Evolutionary conservation across 257 asterid genomes (phyloP).

Genomic region (Fraxinus excelsior): DNA sequence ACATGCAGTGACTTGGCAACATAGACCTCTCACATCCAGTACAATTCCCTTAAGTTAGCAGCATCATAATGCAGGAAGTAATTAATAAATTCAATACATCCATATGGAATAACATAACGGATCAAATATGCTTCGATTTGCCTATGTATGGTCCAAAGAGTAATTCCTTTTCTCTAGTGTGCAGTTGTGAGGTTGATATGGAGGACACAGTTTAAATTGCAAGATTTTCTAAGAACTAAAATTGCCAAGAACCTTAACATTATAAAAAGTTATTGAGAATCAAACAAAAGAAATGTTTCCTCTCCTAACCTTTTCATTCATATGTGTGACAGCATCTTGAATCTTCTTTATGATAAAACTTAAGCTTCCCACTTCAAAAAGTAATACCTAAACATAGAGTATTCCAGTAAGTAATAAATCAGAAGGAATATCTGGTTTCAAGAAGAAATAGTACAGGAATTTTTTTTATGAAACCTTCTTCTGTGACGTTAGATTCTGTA

Average conservation of each 20-base stretch:
- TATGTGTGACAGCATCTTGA: constrained; percentile 35
- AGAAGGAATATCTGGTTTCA: background rate
- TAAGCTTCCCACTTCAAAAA: constrained; percentile 35
- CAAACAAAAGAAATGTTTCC: background rate
- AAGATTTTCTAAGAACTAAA: background rate
- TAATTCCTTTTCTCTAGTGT: background rate
- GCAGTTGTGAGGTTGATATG: background rate
- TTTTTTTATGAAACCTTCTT: constrained; percentile 30
- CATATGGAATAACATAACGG: background rate
- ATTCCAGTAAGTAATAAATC: background rate
- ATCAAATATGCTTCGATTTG: background rate
- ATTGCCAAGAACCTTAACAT: background rate
- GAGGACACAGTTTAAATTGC: background rate
- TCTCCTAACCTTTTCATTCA: constrained; percentile 42
- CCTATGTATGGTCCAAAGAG: background rate
- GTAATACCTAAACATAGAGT: constrained; percentile 38
- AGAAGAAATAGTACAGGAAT: background rate
- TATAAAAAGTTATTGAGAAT: no score
- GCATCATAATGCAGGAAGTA: background rate
- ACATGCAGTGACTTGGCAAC: background rate
- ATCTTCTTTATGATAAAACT: constrained; percentile 37
- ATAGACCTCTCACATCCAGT: background rate
- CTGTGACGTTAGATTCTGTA: constrained; percentile 33
- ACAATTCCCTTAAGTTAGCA: background rate
- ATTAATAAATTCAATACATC: background rate